These are phyloP conservation scores for Blastobotrys illinoisensis DNA, from an alignment of 1,139 yeast species.

Conservation along the genomic window DNA sequence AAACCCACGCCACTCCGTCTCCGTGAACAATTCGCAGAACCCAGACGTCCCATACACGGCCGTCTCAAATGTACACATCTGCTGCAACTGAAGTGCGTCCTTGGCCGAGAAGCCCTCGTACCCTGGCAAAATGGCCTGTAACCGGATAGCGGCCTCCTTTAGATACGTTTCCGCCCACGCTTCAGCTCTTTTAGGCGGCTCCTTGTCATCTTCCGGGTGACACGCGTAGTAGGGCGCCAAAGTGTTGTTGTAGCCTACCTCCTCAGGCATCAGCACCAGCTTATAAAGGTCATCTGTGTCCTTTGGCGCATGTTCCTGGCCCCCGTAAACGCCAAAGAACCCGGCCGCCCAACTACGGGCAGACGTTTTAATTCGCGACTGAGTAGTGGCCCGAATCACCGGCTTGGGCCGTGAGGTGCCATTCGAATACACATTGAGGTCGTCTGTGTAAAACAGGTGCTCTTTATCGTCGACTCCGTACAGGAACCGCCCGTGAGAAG, in stretches of 20 bases:
- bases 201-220: conserved; percentile 15
- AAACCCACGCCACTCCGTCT: conserved; percentile 45
- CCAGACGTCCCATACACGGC: conserved; percentile 45
- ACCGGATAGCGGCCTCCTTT: conserved; percentile 38
- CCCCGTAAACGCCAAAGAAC: conserved; percentile 38
- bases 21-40: conserved; percentile 45
- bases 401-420: conserved; percentile 32
- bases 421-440: conserved; percentile 29
- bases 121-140: conserved; percentile 41
- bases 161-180: conserved; percentile 37
- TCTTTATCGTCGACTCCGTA: conserved; percentile 29
- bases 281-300: conserved; percentile 29
- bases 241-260: conserved; percentile 36
- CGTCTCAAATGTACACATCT: conserved; percentile 46
- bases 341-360: conserved; percentile 44
- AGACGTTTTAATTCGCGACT: conserved; percentile 37
- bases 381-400: conserved; percentile 38
- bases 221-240: conserved; percentile 39
- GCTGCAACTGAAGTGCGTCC: conserved; percentile 40
- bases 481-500: conserved; percentile 36
- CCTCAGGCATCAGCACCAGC: conserved; percentile 34
- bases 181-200: conserved; percentile 14
- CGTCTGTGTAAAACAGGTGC: conserved; percentile 20
- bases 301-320: conserved; percentile 27
- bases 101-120: conserved; percentile 33